Conservation (phyloP, 83 land plant species). For the Diphasiastrum complanatum region DNA sequence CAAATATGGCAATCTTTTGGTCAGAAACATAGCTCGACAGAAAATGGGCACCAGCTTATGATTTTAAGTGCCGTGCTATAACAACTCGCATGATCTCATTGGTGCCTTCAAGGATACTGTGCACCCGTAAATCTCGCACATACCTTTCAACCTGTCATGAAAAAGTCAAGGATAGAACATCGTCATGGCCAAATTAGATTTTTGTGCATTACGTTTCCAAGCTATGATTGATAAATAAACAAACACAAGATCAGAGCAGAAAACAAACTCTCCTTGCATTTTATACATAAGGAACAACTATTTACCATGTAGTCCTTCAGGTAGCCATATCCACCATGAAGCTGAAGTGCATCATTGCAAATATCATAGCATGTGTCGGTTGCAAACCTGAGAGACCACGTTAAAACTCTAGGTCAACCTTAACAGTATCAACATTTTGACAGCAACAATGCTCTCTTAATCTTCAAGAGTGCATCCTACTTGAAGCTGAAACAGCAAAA, state of each 20-base stretch:
- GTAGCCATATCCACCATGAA: conserved; percentile 42
- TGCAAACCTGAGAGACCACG: conserved; percentile 26
- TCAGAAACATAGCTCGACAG: no score
- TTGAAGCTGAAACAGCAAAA: background rate
- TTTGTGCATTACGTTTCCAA: no score
- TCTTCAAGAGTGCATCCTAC: background rate
- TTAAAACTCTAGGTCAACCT: background rate
- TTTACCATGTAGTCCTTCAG: conserved; percentile 37
- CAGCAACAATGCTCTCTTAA: background rate
- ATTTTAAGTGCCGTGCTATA: conserved; percentile 26
- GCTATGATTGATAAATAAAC: no score
- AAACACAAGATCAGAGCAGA: no score
- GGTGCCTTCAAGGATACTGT: conserved; percentile 36
- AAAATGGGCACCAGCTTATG: no score
- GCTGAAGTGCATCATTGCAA: conserved; percentile 40
- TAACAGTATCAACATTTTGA: conserved; percentile 3
- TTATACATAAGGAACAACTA: no score
- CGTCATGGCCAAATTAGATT: no score
- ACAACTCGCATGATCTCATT: conserved; percentile 43
- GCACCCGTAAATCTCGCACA: conserved; percentile 36
- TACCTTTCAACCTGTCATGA: conserved; percentile 37
- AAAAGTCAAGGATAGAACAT: no score
- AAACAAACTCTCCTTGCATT: no score
- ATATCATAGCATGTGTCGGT: conserved; percentile 37
- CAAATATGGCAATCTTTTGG: no score